Base-by-base conservation (phyloP, 306 rosid species). In the Acacia confusa region DNA sequence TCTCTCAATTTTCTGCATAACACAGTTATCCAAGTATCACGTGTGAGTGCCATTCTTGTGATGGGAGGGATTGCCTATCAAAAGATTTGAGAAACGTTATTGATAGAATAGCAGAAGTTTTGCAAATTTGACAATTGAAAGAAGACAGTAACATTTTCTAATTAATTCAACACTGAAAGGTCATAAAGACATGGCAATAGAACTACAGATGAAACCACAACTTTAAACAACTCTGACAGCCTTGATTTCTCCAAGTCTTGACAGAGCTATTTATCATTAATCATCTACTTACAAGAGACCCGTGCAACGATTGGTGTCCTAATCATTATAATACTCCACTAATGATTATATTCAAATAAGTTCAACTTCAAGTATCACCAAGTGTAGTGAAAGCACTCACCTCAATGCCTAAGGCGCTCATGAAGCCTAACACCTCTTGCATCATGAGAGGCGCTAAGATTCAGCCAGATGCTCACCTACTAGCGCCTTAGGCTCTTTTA, bases 1-100 rank as follows among this genome's bases (percentile, higher is more conserved):
- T 94, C 99, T 87, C 97, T 92, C 88, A 96, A 87, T 91, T 96
- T 96, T 86, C 99, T 86, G 90, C 99, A 96, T 79, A 96, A 89
- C 65, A 94, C 95, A 0, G 99, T 96, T 86, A 96, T 86, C 99
- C 99, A 96, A 27, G 98, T 91, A 84, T 91, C 94, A 60, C 97
- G 94, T 66, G 99, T 96, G 79, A 96, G 98, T 72, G 99, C 99
- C 97, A 94, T 92, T 79, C 99, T 88, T 5, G 94, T 96, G 81
- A 96, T 76, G 58, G 99, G 99, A 87, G 99, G 99, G 84, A 96
- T 96, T 30, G 97, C 98, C 99, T 96, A 79, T 69, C 84, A 87
- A 84, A 72, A 85, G 55, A 73, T 73, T 65, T 48, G 70, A 73
- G 24, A 79, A 45, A 76, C 55, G 76, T 79, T 41, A 83, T 76